Percentiles rank a stretch among this genome's conserved stretches.
These are phyloP conservation scores for Fusarium sp. DNA, from an alignment of 2,329 filamentous ascomycete genomes.

Conservation along the genomic window DNA sequence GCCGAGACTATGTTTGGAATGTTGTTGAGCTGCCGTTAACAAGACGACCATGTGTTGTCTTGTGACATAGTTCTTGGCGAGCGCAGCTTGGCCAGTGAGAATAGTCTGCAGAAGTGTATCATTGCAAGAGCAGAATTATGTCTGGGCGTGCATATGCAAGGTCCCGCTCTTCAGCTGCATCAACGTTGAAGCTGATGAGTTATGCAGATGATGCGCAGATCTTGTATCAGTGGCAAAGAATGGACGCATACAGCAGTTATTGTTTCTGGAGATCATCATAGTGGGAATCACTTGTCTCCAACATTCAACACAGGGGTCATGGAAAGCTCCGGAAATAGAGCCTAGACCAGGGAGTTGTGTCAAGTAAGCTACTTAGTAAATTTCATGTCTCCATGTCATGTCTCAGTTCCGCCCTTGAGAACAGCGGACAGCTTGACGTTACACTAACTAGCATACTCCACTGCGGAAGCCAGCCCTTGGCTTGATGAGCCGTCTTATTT, in stretches of 20 bases:
- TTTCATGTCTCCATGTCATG: conserved; percentile 15
- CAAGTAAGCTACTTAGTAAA: not conserved
- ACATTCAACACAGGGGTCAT: not conserved
- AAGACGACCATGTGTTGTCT: not conserved
- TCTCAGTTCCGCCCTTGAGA: not conserved
- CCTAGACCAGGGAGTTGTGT: not conserved
- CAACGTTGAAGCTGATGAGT: not conserved
- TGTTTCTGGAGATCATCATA: not conserved
- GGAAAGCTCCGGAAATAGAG: not conserved
- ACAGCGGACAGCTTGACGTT: conserved; percentile 4
- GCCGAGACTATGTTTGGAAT: conserved; percentile 32
- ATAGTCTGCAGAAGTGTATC: not conserved
- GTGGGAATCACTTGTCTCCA: not conserved
- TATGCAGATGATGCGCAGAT: conserved; percentile 2
- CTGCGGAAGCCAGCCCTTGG: conserved; percentile 14
- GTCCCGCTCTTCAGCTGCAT: not conserved
- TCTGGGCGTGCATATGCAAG: conserved; percentile 10
- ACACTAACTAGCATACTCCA: not conserved
- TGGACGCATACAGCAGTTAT: not conserved
- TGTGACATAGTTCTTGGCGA: not conserved
- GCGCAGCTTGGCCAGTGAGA: not conserved
- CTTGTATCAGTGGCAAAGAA: not conserved
- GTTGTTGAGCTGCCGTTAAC: conserved; percentile 5
- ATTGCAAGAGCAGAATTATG: not conserved
- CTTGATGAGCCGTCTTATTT: not conserved